Base-by-base conservation (phyloP, 2,329 filamentous ascomycete species). In the Trichophyton simii region DNA sequence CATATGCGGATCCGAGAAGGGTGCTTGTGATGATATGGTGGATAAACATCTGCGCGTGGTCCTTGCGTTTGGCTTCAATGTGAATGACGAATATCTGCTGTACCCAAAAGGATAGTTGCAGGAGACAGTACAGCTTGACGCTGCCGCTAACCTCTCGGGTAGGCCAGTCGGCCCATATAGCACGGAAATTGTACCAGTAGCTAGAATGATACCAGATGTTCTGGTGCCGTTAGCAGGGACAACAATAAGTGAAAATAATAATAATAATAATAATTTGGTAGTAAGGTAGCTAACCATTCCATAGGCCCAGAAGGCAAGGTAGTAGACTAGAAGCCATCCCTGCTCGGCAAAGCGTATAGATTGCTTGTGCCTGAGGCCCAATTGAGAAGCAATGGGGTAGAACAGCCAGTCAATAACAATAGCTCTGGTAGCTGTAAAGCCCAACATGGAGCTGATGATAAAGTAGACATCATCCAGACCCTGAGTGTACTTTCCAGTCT, bases 21-120 rank as follows among this genome's bases (percentile, higher is more conserved):
- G 80, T 78, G 69, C 86, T 89, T 20, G 94, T 99, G 72, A 97
- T 85, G 71, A 96, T 83, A 76, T 99, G 94, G 74, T 97, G 94
- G 18, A 85, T 87, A 67, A 97, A 85, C 94, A 97, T 97, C 75
- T 97, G 92, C 78, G 85, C 88, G 75, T 96, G 87, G 69, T 99
- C 94, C 77, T 97, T 97, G 69, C 94, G 84, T 66, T 88, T 85
- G 76, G 95, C 89, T 75, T 99, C 94, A 63, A 97, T 91, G 75
- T 96, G 87, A 72, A 97, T 89, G 62, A 96, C 89, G 36, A 96
- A 79, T 66, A 97, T 88, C 76, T 96, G 91, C 76, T 97, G 92
- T 57, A 96, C 75, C 87, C 90, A 96, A 74, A 96, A 97, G 25
- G 87, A 86, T 75, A 91, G 88, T 73, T 97, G 91, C 13, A 87